A percentile compares a stretch with the other conserved stretches of the same genome.
Evolutionary conservation across 169 alveolate species (phyloP).

Genomic region (Plasmodium gonderi): DNA sequence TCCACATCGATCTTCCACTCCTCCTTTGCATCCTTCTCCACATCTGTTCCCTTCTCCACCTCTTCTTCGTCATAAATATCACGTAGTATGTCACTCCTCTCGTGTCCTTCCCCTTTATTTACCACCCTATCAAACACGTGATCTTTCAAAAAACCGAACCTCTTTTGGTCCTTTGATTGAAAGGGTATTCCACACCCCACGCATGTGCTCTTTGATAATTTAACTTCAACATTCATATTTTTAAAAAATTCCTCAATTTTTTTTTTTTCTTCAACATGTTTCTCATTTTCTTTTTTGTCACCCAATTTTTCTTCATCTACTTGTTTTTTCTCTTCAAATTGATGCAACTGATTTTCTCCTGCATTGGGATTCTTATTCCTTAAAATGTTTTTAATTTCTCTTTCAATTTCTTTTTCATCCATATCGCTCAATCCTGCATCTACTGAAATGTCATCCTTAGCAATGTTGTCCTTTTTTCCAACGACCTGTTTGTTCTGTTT

Average conservation of each 20-base stretch:
- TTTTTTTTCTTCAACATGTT: constrained; percentile 26
- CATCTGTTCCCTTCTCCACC: not conserved
- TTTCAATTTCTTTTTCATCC: constrained; percentile 40
- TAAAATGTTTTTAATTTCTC: not conserved
- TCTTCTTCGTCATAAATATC: constrained; percentile 26
- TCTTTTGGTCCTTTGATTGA: constrained; percentile 63
- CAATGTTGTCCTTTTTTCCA: not conserved
- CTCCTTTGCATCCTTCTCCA: not conserved
- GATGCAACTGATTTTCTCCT: not conserved
- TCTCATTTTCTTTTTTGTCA: not conserved
- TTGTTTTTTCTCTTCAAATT: not conserved
- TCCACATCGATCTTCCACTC: no score
- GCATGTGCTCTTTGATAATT: constrained; percentile 54
- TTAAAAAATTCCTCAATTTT: constrained; percentile 33
- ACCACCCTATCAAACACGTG: constrained; percentile 46
- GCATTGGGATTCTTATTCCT: not conserved
- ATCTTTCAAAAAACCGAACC: constrained; percentile 46
- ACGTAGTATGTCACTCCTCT: constrained; percentile 9
- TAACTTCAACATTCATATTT: constrained; percentile 32
- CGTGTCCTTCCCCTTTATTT: constrained; percentile 19
- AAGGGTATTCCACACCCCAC: constrained; percentile 82
- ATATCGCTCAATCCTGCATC: not conserved
- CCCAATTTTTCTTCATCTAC: not conserved
- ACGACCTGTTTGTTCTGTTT: not conserved
- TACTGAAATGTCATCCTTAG: not conserved